Evolutionary conservation across 495 filamentous ascomycete species (phyloP), one percentile per base, ranked within the genome.

Genomic region (Parathielavia hyrcaniae): DNA sequence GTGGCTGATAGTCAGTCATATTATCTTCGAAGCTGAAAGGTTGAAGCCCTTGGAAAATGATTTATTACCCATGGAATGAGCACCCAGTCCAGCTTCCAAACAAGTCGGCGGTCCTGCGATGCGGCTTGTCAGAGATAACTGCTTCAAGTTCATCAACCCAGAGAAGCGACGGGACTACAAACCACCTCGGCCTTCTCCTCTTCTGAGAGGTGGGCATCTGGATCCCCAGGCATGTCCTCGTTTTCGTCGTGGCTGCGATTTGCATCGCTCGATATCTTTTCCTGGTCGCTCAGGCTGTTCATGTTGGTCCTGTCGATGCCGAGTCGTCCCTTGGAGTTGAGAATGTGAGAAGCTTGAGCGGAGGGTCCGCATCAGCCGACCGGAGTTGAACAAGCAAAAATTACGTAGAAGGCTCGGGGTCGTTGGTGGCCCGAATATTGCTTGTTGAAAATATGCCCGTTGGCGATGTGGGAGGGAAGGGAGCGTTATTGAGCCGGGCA

Each of bases 1-100:
- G 39, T 3, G 10, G 20, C 50, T 59, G 14, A 34, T 14, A 49
- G 46, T 30, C 26, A 30, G 26, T 12, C 57, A 51, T 40, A 20
- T 50, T 4, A 36, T 23, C 44, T 11, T 35, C 14, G n/a, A 30
- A 30, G 26, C 16, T 23, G 38, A 11, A 7, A 14, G 6, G 7
- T 14, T 1, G 34, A 11, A n/a, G n/a, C n/a, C 7, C 1, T 43
- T 10, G 19, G 4, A 22, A 16, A 12, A 20, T 16, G n/a, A 6
- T 35, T n/a, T 69, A 30, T 65, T 61, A 82, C 68, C 88, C 87
- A 91, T 34, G 89, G 89, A 26, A 93, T 85, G 8, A 92, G 77
- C 12, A 75, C 77, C 19, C 83, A 54, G 60, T 92, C 88, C 7
- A 92, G 77, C 66, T 84, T 87, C 77, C 85, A 79, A 0, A 92